phyloP scores from a whole-genome alignment of 495 filamentous ascomycete genomes.

The Pseudotulostoma volvatum region DNA sequence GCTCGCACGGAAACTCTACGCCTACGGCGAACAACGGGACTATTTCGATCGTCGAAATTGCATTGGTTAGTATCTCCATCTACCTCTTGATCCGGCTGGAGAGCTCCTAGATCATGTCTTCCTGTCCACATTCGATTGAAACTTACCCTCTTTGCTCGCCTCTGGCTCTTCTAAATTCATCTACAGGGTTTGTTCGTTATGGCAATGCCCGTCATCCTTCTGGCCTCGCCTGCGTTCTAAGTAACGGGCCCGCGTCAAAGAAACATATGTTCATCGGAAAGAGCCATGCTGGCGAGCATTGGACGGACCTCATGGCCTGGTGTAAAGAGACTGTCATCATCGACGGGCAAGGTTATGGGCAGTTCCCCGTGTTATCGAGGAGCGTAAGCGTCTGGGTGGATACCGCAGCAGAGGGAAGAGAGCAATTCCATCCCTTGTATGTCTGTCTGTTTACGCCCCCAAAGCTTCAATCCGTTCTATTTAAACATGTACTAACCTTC shows the following conservation, averaged over 20 bases:
- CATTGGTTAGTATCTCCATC: slow-evolving; percentile 33
- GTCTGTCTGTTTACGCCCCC: slow-evolving; percentile 4
- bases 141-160: neutral
- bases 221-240: slow-evolving; percentile 44
- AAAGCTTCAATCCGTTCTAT: neutral
- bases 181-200: slow-evolving; percentile 41
- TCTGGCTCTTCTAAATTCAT: slow-evolving; percentile 1
- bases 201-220: slow-evolving; percentile 34
- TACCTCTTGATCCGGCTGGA: no score
- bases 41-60: slow-evolving; percentile 52
- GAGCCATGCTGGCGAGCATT: slow-evolving; percentile 37
- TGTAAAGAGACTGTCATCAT: slow-evolving; percentile 29
- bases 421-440: slow-evolving; percentile 26
- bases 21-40: slow-evolving; percentile 49
- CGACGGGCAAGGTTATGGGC: slow-evolving; percentile 36
- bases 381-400: slow-evolving; percentile 48
- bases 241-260: slow-evolving; percentile 28
- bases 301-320: slow-evolving; percentile 47
- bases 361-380: slow-evolving; percentile 34
- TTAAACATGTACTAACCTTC: neutral
- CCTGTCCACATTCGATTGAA: no score
- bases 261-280: slow-evolving; percentile 49
- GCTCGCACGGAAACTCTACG: slow-evolving; percentile 49
- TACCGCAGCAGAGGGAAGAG: slow-evolving; percentile 33
- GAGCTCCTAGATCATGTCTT: no score